These are phyloP conservation scores for Xylariaceae sp. DNA, from an alignment of 2,329 filamentous ascomycete species.

Conservation along the genomic window DNA sequence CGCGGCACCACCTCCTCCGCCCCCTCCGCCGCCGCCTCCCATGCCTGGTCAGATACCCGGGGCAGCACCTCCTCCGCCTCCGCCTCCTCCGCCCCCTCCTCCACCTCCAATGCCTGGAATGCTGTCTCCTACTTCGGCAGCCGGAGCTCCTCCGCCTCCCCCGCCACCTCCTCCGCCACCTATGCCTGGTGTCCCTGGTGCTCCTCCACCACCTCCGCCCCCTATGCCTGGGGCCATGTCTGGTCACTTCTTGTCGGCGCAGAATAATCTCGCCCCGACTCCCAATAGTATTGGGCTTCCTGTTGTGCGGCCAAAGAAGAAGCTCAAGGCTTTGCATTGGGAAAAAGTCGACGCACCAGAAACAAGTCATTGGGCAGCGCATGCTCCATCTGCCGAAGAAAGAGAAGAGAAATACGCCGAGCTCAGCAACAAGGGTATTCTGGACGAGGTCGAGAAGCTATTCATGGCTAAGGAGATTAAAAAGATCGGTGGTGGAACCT, in stretches of 20 bases:
- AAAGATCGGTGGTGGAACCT: slow-evolving; percentile 64
- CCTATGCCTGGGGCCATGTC: slow-evolving; percentile 66
- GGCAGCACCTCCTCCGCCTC: slow-evolving; percentile 32
- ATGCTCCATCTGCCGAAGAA: slow-evolving; percentile 78
- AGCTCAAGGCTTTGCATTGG: slow-evolving; percentile 98
- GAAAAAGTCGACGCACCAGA: slow-evolving; percentile 94
- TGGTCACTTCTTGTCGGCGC: slow-evolving; percentile 70
- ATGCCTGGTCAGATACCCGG: slow-evolving; percentile 30
- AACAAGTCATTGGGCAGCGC: slow-evolving; percentile 87
- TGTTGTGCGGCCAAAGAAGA: slow-evolving; percentile 92
- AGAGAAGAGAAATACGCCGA: slow-evolving; percentile 96
- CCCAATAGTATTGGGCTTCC: slow-evolving; percentile 65
- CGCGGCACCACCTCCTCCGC: slow-evolving; percentile 22
- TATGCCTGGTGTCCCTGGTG: slow-evolving; percentile 30
- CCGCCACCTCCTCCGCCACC: slow-evolving; percentile 41
- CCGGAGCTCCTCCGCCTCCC: slow-evolving; percentile 41
- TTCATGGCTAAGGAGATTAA: slow-evolving; percentile 98
- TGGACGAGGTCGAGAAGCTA: slow-evolving; percentile 95
- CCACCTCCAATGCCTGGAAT: slow-evolving; percentile 45
- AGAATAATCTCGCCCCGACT: slow-evolving; percentile 48
- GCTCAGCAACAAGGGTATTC: slow-evolving; percentile 86
- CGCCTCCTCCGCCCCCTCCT: slow-evolving; percentile 43
- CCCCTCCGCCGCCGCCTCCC: slow-evolving; percentile 30
- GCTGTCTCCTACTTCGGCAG: slow-evolving; percentile 10
- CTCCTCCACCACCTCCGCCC: slow-evolving; percentile 45